Percentiles rank a stretch among this genome's conserved stretches.
Evolutionary conservation across 192 early-diverging fungal species (phyloP).

Genomic region (Jimgerdemannia flammicorona): DNA sequence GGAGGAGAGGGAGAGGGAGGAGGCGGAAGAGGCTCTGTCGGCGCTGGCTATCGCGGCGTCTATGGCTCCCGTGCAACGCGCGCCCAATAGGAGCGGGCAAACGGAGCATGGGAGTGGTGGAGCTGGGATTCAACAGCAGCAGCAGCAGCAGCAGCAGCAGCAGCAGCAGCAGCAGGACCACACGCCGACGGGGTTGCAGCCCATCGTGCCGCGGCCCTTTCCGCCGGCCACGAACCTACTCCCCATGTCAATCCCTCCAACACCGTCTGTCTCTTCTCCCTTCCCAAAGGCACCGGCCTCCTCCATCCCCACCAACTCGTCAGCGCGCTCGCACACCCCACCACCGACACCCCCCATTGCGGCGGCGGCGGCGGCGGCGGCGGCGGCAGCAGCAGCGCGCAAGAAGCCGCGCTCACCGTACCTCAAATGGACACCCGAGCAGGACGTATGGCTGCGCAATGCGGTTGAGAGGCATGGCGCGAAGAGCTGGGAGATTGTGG

Average conservation of each 20-base stretch:
- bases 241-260: background rate
- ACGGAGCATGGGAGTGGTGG: background rate
- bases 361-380: no score
- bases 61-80: background rate
- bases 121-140: background rate
- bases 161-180: background rate
- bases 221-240: background rate
- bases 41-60: background rate
- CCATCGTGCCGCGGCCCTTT: background rate
- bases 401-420: conserved; percentile 22
- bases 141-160: no score
- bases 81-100: background rate
- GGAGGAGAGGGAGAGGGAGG: background rate
- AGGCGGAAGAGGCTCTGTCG: background rate
- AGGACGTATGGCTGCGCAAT: conserved; percentile 31
- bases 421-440: conserved; percentile 30
- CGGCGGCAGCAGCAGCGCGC: no score
- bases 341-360: background rate
- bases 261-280: no score
- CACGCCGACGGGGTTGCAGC: background rate
- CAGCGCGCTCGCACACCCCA: background rate
- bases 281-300: background rate
- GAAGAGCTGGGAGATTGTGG: conserved; percentile 38
- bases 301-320: background rate
- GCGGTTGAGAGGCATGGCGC: conserved; percentile 27